Base-by-base conservation (phyloP, 2,329 filamentous ascomycete species). In the Thyridium curvatum region DNA sequence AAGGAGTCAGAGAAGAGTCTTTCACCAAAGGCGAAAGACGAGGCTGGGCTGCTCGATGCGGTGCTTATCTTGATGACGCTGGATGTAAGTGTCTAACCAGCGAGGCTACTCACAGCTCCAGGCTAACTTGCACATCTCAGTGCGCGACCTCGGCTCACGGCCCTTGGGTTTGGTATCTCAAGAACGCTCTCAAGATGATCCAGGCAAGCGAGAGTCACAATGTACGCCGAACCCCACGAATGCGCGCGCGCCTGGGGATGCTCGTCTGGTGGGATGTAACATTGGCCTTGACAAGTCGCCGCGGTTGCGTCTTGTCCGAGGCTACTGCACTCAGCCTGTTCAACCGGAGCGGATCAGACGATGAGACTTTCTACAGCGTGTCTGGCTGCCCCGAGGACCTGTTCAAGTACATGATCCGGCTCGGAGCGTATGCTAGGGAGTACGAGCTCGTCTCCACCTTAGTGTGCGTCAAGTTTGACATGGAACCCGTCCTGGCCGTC, bases 191-290 rank as follows among this genome's bases (percentile, higher is more conserved):
- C 16, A 50, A 43, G 18, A 46, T 55, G 32, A 48, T 57, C 10
- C 41, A 56, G 26, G 45, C 43, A 7, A 47, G 43, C 12, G 50
- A 51, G 5, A 44, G 45, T 12, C 32, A 40, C 9, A 34, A 48
- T 35, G 9, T 53, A 45, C 4, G 46, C 49, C 7, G 47, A 52
- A 1, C 43, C 53, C 21, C 21, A 10, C 21, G 21, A 10, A 26
- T 26, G 14, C 44, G 53, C 9, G 51, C 54, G 3, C 57, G 53
- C 30, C 49, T 60, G 16, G 51, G 47, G 3, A 54, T 61, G 50
- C 39, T 61, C 0, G 41, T 57, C 10, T 61, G 56, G 58, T 58
- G 49, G 51, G 59, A 62, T 30, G 54, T 55, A 15, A 59, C 55
- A 0, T 45, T 60, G 1, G 58, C 59, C 4, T 39, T 62, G 5